Evolutionary conservation across 2,329 filamentous ascomycete genomes (phyloP), one percentile per base, ranked within the genome.

Genomic region (Sporothrix euskadiensis): DNA sequence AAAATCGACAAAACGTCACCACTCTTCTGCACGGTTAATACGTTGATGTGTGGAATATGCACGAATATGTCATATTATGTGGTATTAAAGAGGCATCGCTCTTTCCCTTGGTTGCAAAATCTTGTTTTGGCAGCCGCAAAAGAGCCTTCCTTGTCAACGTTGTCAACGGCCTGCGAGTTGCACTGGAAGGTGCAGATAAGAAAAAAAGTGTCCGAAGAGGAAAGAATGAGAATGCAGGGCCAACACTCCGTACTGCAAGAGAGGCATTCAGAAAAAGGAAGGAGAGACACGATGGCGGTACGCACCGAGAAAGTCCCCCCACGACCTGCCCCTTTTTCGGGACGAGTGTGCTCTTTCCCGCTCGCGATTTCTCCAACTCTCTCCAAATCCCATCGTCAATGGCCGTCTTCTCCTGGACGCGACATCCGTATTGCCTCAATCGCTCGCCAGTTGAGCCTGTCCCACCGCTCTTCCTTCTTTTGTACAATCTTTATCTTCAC

Each of bases 61-160:
- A 47, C 61, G 61, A 30, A 66, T 66, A 47, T 66, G 61, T 66
- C 61, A 66, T 66, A 47, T 47, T 66, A 47, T 47, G 61, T 47
- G 22, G 61, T 30, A 66, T 47, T 12, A 10, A 66, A 3, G 35
- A 44, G n/a, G 12, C 61, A 14, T 56, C 19, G 66, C 49, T 69
- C 66, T 56, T 69, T 56, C 66, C 47, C n/a, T 56, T 54, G 49
- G 49, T 41, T 56, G 30, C 19, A 26, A 69, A 56, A 30, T 59
- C 66, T 56, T 69, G 66, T 69, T 69, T 69, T 54, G 65, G 19
- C 59, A 63, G 59, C n/a, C n/a, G 32, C 59, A 19, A 7, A 10
- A 65, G 30, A 26, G 66, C 47, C 30, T 69, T 69, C 66, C 66
- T 10, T 30, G 39, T 49, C 41, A 41, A 41, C 8, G 39, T 22